Evolutionary conservation across 352 stramenopile species (phyloP), one percentile per base, ranked within the genome.

Genomic region (Pythium sukuiense): DNA sequence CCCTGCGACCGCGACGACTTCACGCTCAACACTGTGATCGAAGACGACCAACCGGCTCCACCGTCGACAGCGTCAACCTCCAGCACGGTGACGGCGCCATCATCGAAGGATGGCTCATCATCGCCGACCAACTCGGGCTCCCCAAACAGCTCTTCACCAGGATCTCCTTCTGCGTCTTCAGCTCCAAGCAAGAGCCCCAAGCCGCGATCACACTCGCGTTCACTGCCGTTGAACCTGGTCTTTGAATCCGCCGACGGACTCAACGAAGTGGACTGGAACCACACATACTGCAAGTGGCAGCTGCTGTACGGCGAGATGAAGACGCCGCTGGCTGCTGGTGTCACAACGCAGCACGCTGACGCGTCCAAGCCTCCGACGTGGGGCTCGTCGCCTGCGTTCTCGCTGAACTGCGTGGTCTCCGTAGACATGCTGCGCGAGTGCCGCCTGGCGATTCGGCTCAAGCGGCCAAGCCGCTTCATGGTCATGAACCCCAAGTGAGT

Each of bases 221-320:
- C 49, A 14, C 27, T 63, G 11, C 50, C 52, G 6, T 18, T 70
- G 37, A 59, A 49, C 26, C 13, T 71, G 18, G 41, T 54, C 20
- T 39, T 71, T 30, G 43, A 63, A 30, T 37, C 41, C 6, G 27
- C 59, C 0, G 46, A 41, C 0, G 59, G 59, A 3, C 53, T 71
- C 6, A 54, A 37, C n/a, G 58, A 59, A 18, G 65, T 55, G 65
- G 59, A 71, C 45, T 71, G 65, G 64, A 59, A 55, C 14, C 52
- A 49, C 20, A 59, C 53, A 30, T 71, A 71, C 53, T 71, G 65
- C 65, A 71, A 71, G 59, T 71, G 65, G 65, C 30, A 67, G 45
- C 33, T 71, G 4, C 33, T 66, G 4, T 63, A 71, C 58, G 50
- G 50, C 6, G 26, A 52, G 20, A 58, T 32, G 39, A 55, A n/a